phyloP scores from a whole-genome alignment of 371 early-diverging fungal species.

The Mucor velutinosus region DNA sequence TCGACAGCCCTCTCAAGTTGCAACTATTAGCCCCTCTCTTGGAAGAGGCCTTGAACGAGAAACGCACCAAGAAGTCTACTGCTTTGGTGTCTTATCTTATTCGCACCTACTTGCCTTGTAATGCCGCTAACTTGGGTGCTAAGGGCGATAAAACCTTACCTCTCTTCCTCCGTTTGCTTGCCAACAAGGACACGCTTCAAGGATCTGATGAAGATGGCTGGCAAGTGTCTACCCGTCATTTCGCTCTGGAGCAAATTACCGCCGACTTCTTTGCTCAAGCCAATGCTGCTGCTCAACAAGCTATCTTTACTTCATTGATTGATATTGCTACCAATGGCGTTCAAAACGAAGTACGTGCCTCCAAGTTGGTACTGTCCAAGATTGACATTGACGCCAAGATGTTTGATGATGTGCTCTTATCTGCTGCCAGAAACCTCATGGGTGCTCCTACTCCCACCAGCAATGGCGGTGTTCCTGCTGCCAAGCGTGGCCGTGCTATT shows the following conservation, averaged over 20 bases:
- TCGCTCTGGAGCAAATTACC: slow-evolving; percentile 63
- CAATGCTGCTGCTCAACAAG: slow-evolving; percentile 46
- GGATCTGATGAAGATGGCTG: slow-evolving; percentile 58
- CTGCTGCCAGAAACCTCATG: slow-evolving; percentile 30
- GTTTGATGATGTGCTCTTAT: slow-evolving; percentile 29
- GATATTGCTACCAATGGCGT: slow-evolving; percentile 67
- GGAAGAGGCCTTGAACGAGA: slow-evolving; percentile 36
- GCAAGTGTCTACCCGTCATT: slow-evolving; percentile 57
- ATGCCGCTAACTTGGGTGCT: slow-evolving; percentile 51
- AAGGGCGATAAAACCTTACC: slow-evolving; percentile 52
- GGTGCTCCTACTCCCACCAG: slow-evolving; percentile 7
- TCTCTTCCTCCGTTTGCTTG: slow-evolving; percentile 52
- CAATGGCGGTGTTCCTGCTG: slow-evolving; percentile 16
- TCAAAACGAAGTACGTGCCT: slow-evolving; percentile 59
- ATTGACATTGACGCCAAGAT: slow-evolving; percentile 59
- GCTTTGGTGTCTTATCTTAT: slow-evolving; percentile 57
- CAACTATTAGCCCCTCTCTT: slow-evolving; percentile 69
- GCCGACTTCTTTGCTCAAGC: slow-evolving; percentile 56
- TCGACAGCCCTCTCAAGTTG: slow-evolving; percentile 65
- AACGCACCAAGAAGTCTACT: slow-evolving; percentile 34
- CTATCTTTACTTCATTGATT: slow-evolving; percentile 63
- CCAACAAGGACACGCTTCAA: slow-evolving; percentile 33
- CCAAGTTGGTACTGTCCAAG: slow-evolving; percentile 59
- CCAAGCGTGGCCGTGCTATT: slow-evolving; percentile 37
- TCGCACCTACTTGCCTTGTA: slow-evolving; percentile 63